Evolutionary conservation across 2,329 filamentous ascomycete genomes (phyloP).

Genomic region (Microcera coccophila): DNA sequence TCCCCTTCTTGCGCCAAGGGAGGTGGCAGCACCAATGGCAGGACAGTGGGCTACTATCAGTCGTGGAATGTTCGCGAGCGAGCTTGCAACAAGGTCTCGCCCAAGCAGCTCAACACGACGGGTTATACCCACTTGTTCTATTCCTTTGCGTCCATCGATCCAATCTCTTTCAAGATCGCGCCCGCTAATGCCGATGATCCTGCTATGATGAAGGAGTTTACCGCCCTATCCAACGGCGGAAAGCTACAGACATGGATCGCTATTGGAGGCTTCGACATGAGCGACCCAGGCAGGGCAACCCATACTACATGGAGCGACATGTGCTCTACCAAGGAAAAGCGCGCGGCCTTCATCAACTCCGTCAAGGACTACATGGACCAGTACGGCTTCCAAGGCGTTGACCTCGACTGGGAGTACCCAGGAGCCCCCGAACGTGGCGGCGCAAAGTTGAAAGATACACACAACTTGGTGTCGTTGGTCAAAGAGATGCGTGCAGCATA

Average conservation of each 20-base stretch:
- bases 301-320: conserved; percentile 29
- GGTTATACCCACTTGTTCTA: conserved; percentile 13
- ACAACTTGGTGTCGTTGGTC: conserved; percentile 35
- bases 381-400: conserved; percentile 34
- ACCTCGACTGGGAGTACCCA: conserved; percentile 48
- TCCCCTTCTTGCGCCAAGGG: too few species aligned
- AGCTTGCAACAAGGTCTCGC: conserved; percentile 7
- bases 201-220: conserved; percentile 9
- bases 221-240: conserved; percentile 25
- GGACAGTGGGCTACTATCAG: conserved; percentile 13
- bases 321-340: conserved; percentile 17
- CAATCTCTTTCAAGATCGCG: conserved; percentile 21
- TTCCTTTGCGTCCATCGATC: conserved; percentile 28
- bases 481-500: conserved; percentile 31
- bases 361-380: conserved; percentile 18
- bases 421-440: conserved; percentile 36
- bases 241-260: conserved; percentile 36
- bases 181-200: background rate
- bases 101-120: conserved; percentile 9
- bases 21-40: too few species aligned
- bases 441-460: conserved; percentile 29
- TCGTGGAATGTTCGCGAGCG: conserved; percentile 13
- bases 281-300: conserved; percentile 29
- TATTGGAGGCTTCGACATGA: conserved; percentile 42
- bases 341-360: conserved; percentile 36